Conservation (phyloP, 2,329 filamentous ascomycete genomes). For the Verticillium isaacii region DNA sequence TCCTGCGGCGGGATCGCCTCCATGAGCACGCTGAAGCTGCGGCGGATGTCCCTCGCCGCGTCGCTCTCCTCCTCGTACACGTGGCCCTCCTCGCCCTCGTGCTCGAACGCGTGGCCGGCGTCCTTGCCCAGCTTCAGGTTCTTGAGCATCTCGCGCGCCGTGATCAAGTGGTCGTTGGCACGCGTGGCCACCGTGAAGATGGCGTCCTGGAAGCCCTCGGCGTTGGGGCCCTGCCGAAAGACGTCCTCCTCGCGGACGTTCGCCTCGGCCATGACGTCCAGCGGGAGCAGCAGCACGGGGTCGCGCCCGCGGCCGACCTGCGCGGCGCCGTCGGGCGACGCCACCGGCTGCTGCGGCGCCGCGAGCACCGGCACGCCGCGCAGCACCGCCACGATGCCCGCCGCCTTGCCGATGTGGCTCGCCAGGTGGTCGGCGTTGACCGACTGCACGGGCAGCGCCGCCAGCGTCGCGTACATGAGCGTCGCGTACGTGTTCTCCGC, state of each 20-base stretch:
- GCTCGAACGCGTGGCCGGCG: slow-evolving; percentile 84
- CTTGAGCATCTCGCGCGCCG: slow-evolving; percentile 84
- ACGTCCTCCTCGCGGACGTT: slow-evolving; percentile 86
- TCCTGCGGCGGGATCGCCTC: slow-evolving; percentile 72
- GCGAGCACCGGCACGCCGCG: slow-evolving; percentile 85
- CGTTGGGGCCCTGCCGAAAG: slow-evolving; percentile 72
- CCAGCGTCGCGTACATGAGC: slow-evolving; percentile 81
- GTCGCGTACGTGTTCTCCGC: slow-evolving; percentile 94
- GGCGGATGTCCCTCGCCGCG: slow-evolving; percentile 39
- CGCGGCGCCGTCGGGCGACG: slow-evolving; percentile 31
- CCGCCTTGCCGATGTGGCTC: slow-evolving; percentile 91
- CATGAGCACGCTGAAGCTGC: slow-evolving; percentile 74
- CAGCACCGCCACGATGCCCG: slow-evolving; percentile 81
- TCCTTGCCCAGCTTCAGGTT: slow-evolving; percentile 69
- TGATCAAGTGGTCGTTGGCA: slow-evolving; percentile 93
- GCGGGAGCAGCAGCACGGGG: slow-evolving; percentile 67
- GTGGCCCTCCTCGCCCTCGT: slow-evolving; percentile 71
- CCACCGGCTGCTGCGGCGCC: slow-evolving; percentile 57
- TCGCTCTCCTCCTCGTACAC: slow-evolving; percentile 37
- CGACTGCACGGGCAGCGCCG: slow-evolving; percentile 72
- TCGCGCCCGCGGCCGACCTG: slow-evolving; percentile 23
- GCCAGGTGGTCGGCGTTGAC: slow-evolving; percentile 88
- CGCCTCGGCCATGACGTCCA: slow-evolving; percentile 83
- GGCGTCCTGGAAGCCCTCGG: slow-evolving; percentile 78
- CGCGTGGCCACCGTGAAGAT: slow-evolving; percentile 89